These are phyloP conservation scores for Iris macrosiphon DNA, from an alignment of 106 monocot species.

Conservation along the genomic window DNA sequence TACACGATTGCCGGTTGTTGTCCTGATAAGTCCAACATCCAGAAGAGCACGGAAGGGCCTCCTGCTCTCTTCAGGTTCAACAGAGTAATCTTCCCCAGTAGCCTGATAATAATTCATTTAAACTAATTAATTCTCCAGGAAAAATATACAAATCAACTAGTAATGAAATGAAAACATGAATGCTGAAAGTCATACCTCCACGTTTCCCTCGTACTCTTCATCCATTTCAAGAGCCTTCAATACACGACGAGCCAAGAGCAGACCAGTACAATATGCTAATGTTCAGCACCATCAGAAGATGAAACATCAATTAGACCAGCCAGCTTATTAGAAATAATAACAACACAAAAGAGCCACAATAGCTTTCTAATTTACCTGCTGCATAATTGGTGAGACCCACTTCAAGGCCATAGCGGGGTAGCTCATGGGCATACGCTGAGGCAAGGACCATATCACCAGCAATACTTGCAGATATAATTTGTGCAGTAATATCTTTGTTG, in stretches of 20 bases:
- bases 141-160: neutral
- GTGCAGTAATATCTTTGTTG: conserved; percentile 72
- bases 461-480: conserved; percentile 78
- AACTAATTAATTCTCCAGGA: neutral
- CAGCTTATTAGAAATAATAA: neutral
- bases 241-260: conserved; percentile 88
- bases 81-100: conserved; percentile 83
- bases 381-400: conserved; percentile 96
- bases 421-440: conserved; percentile 84
- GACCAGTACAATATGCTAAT: conserved; percentile 86
- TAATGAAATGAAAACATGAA: neutral
- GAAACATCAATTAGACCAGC: neutral
- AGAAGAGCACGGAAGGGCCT: conserved; percentile 95
- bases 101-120: conserved; percentile 31
- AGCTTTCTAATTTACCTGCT: too few relatives aligned
- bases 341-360: too few relatives aligned
- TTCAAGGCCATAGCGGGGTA: conserved; percentile 85
- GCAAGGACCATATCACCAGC: conserved; percentile 74
- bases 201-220: conserved; percentile 80
- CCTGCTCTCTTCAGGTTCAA: conserved; percentile 82
- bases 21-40: conserved; percentile 86
- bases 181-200: conserved; percentile 38
- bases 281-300: neutral
- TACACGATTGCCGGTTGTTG: conserved; percentile 87
- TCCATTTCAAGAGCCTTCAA: conserved; percentile 83